Evolutionary conservation across 108 stramenopile genomes (phyloP), one percentile per base, ranked within the genome.

Genomic region (Fragilaria radians): DNA sequence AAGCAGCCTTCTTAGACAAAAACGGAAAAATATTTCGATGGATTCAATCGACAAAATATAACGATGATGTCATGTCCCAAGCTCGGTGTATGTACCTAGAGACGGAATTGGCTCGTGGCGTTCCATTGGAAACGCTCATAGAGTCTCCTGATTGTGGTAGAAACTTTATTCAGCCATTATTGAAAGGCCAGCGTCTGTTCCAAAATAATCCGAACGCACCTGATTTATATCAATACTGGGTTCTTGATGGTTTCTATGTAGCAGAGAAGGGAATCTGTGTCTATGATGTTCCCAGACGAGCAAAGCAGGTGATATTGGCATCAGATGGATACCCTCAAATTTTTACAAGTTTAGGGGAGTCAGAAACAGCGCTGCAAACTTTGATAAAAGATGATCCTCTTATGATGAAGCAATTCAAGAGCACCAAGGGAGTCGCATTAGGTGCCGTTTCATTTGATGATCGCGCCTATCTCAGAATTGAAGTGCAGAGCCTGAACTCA

Each of bases 261-360:
- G 26, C 25, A 1, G 7, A 53, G 4, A 27, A 53, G 28, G 52
- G 52, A 1, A 2, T 53, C 5, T 27, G 28, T 25, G 7, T 53
- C 25, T 53, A 18, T 27, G 52, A 5, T 28, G 1, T 53, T 5
- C 2, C 52, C n/a, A 22, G 5, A 21, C 7, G 14, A 7, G 22
- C 21, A 3, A 28, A 24, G 2, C 26, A 53, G 28, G 4, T 53
- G 19, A 9, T 53, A 28, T 53, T 53, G 27, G 52, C 52, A 4
- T 24, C 52, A 28, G 52, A 53, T 53, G 52, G 52, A 1, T 53
- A 53, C 28, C 52, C 52, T 9, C 25, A 25, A 53, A 3, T 53
- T n/a, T 28, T 53, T n/a, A 18, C 26, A 3, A 53, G 26, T 28
- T 5, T 53, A 1, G 5, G 18, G 2, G 52, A 53, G 28, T 21